Percentiles rank a stretch among this genome's conserved stretches.
These are phyloP conservation scores for Daucus carota DNA, from an alignment of 129 eudicot species.

Conservation along the genomic window DH1_v3.0 NC_030387.2:3704001-3704500, in stretches of 20 bases:
- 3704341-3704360: background rate
- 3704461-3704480: too few species aligned
- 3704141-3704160: conserved; percentile 61
- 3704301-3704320: conserved; percentile 82
- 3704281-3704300: conserved; percentile 67
- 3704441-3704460: too few species aligned
- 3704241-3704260: conserved; percentile 67
- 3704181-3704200: conserved; percentile 34
- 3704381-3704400: background rate
- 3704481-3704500: too few species aligned
- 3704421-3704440: too few species aligned
- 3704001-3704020: conserved; percentile 87
- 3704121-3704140: conserved; percentile 68
- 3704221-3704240: conserved; percentile 20
- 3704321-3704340: conserved; percentile 84
- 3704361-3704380: background rate
- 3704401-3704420: too few species aligned
- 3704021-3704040: conserved; percentile 62
- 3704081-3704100: conserved; percentile 44
- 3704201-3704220: conserved; percentile 29
- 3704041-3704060: conserved; percentile 76
- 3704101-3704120: conserved; percentile 63
- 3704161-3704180: conserved; percentile 48
- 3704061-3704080: conserved; percentile 76
- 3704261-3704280: conserved; percentile 91